Evolutionary conservation across 192 early-diverging fungal species (phyloP).

Genomic region (Nowakowskiella sp.): DNA sequence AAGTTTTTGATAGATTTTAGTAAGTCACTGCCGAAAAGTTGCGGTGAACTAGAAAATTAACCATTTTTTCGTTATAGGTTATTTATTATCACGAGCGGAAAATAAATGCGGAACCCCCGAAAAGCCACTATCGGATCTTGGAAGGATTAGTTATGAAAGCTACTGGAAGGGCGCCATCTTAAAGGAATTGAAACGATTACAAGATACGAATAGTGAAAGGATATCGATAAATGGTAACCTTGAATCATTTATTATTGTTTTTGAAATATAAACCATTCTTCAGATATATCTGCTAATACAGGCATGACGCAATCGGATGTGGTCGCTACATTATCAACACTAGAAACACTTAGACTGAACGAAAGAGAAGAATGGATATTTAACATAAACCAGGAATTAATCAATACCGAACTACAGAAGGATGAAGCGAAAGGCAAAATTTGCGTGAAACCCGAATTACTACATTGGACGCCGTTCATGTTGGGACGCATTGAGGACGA

Average conservation of each 20-base stretch:
- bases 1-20: slow-evolving; percentile 89
- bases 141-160: slow-evolving; percentile 69
- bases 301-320: slow-evolving; percentile 42
- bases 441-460: slow-evolving; percentile 12
- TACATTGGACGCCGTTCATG: slow-evolving; percentile 28
- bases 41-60: too few species aligned
- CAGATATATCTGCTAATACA: slow-evolving; percentile 27
- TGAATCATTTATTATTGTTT: too few species aligned
- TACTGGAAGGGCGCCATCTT: slow-evolving; percentile 63
- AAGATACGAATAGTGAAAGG: background rate
- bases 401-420: slow-evolving; percentile 17
- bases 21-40: too few species aligned
- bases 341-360: slow-evolving; percentile 36
- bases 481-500: slow-evolving; percentile 20
- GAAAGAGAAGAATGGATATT: slow-evolving; percentile 30
- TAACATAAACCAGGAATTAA: slow-evolving; percentile 14
- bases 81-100: slow-evolving; percentile 72
- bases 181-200: slow-evolving; percentile 15
- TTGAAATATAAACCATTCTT: too few species aligned
- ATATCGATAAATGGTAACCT: slow-evolving; percentile 16
- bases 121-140: slow-evolving; percentile 85
- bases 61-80: too few species aligned
- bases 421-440: slow-evolving; percentile 19
- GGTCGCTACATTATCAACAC: slow-evolving; percentile 26
- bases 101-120: slow-evolving; percentile 78